Base-by-base conservation (phyloP, 2,329 filamentous ascomycete genomes). In the Clarireedia sp. region DNA sequence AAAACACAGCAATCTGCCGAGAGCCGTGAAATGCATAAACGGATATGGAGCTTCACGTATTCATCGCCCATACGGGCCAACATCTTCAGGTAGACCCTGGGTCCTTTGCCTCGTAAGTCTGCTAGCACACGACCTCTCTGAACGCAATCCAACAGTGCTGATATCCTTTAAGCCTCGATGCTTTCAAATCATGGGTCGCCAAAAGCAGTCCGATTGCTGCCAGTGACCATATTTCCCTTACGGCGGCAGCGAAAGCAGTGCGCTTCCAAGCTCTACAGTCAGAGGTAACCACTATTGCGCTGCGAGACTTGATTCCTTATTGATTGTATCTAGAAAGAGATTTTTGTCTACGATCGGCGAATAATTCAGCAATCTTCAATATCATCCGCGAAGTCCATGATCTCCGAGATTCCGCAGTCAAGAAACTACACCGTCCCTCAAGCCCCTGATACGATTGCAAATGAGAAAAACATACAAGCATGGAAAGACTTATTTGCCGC, bases 31-130 rank as follows among this genome's bases (percentile, higher is more conserved):
- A 54, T 52, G 60, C 65, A 60, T 61, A 51, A 62, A 59, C 26
- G 61, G 81, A 78, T 74, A 95, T 95, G 90, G 87, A 89, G 76
- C 82, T 92, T 71, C 84, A 89, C 75, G 85, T 96, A 73, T 89
- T 90, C 77, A 86, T 96, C 70, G 90, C 90, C 79, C 91, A 95
- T 75, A 90, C 88, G 73, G 92, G 92, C 77, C 86, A 90, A 78
- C 86, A 86, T 74, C 80, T 96, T 69, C 79, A 85, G 71, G 81
- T 88, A 71, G 89, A 95, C 74, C 82, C 85, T 63, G 79, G 84
- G 61, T 81, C 83, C 69, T 87, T 92, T 72, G 78, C 80, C 64
- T 87, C 85, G 86, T 90, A 76, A 65, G 83, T 76, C 56, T 54
- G 36, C 43, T 40, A 21, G 33, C n/a, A n/a, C 38, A 26, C 16